Evolutionary conservation across 2,329 filamentous ascomycete genomes (phyloP).

Genomic region (Beauveria caledonica): DNA sequence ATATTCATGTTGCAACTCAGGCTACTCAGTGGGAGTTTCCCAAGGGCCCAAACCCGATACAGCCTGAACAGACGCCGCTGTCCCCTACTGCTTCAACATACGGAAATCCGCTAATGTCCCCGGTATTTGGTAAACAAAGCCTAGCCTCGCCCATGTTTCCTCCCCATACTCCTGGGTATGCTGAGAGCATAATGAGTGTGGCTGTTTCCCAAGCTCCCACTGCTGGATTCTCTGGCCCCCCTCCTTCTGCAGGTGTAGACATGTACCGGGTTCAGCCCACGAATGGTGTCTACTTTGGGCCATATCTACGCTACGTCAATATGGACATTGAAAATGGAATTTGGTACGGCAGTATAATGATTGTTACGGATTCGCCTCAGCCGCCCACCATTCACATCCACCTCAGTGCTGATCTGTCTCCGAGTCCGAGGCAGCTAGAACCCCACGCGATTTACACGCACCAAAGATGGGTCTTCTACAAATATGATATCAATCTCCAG

Average conservation of each 20-base stretch:
- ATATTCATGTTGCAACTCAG: conserved; percentile 91
- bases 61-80: conserved; percentile 71
- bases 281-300: conserved; percentile 96
- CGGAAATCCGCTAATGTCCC: conserved; percentile 64
- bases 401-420: conserved; percentile 79
- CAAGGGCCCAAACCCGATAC: conserved; percentile 85
- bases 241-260: conserved; percentile 79
- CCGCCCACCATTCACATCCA: conserved; percentile 96
- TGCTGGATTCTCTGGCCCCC: conserved; percentile 82
- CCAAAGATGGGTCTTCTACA: conserved; percentile 91
- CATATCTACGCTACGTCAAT: conserved; percentile 90
- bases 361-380: conserved; percentile 84
- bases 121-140: conserved; percentile 47
- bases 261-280: conserved; percentile 90
- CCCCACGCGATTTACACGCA: conserved; percentile 78
- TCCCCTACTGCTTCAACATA: conserved; percentile 75
- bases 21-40: conserved; percentile 99
- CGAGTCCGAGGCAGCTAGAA: conserved; percentile 81
- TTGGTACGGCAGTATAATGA: conserved; percentile 89
- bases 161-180: conserved; percentile 74
- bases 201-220: conserved; percentile 66
- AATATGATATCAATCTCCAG: conserved; percentile 81
- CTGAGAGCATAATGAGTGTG: conserved; percentile 79
- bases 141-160: conserved; percentile 76
- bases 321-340: conserved; percentile 89